Conservation (phyloP, 345 rosid species). For the Raphanus raphanistrum region DNA sequence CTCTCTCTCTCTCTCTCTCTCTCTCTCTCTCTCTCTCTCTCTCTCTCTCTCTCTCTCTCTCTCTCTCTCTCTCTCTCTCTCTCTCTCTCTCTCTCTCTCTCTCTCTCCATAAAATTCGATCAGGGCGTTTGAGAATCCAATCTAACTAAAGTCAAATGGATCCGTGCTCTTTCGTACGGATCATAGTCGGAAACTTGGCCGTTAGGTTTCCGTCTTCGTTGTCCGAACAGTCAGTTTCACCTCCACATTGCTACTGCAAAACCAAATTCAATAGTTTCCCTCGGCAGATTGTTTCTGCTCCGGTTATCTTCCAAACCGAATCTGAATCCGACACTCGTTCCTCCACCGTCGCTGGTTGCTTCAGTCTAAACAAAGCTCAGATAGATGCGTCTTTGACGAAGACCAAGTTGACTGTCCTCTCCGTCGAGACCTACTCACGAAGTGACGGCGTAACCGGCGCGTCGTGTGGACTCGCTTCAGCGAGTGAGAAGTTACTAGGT, state of each 20-base stretch:
- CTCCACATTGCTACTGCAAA: constrained; percentile 54
- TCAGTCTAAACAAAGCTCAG: constrained; percentile 53
- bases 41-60: background rate
- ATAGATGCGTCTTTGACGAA: constrained; percentile 41
- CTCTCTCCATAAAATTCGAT: too few species aligned
- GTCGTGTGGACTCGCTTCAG: constrained; percentile 46
- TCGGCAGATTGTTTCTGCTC: constrained; percentile 44
- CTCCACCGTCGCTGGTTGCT: constrained; percentile 67
- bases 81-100: too few species aligned
- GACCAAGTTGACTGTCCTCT: constrained; percentile 32
- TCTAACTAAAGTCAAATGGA: constrained; percentile 52
- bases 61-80: constrained; percentile 10
- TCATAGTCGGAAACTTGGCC: constrained; percentile 75
- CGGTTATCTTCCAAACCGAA: constrained; percentile 35
- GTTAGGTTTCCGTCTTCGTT: constrained; percentile 51
- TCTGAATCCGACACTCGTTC: constrained; percentile 36
- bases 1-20: too few species aligned
- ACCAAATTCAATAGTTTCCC: constrained; percentile 60
- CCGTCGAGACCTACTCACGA: constrained; percentile 51
- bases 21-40: too few species aligned
- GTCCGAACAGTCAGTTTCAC: constrained; percentile 23
- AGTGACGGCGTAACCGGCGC: constrained; percentile 38
- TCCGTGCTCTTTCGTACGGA: constrained; percentile 90
- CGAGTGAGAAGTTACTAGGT: constrained; percentile 61
- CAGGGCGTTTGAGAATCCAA: constrained; percentile 20